Percentiles rank a stretch among this genome's conserved stretches.
Conservation (phyloP, 176 grass and related monocot genomes). For the Chrysopogon serrulatus region DNA sequence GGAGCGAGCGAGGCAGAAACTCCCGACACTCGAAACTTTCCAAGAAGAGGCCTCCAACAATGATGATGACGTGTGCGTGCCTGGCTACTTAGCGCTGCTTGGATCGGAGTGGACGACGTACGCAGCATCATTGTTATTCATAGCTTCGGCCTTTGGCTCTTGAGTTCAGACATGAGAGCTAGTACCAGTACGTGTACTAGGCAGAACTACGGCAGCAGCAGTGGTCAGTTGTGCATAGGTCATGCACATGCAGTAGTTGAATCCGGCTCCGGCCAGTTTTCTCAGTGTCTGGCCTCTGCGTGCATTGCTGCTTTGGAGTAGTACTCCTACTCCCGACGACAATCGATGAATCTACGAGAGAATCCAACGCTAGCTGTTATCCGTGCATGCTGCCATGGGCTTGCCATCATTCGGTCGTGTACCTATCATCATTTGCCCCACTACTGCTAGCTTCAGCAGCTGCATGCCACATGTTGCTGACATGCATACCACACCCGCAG, state of each 20-base stretch:
- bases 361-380: slow-evolving; percentile 27
- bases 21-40: slow-evolving; percentile 21
- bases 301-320: too few species aligned
- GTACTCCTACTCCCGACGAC: too few species aligned
- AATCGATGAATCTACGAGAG: neutral
- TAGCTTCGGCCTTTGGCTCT: neutral
- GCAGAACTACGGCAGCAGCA: too few species aligned
- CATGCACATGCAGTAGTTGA: too few species aligned
- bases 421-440: neutral
- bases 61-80: slow-evolving; percentile 18
- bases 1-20: neutral
- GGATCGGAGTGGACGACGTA: neutral
- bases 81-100: too few species aligned
- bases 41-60: slow-evolving; percentile 31
- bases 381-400: neutral
- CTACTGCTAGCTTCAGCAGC: too few species aligned
- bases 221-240: too few species aligned
- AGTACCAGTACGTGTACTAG: too few species aligned
- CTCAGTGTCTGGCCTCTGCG: neutral
- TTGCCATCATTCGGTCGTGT: slow-evolving; percentile 28
- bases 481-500: too few species aligned
- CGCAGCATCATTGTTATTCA: slow-evolving; percentile 15
- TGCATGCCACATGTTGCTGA: too few species aligned
- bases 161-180: neutral
- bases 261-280: neutral